Base-by-base conservation (phyloP, 2,329 filamentous ascomycete genomes). In the Coleophoma eucalyptorum region DNA sequence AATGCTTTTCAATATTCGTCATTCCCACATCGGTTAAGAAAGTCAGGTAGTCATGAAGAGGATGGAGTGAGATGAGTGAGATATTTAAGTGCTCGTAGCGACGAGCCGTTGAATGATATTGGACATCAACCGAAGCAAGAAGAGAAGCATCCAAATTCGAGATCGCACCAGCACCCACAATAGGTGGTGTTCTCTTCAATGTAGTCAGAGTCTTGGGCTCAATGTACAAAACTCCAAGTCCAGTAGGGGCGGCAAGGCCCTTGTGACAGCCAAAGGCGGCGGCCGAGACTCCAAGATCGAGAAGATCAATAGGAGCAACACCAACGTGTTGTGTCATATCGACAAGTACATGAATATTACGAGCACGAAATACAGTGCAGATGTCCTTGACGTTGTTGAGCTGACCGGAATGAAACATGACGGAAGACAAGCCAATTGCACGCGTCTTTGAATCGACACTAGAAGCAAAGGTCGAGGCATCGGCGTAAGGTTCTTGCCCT, bases 241-340 rank as follows among this genome's bases (percentile, higher is more conserved):
- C 67, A 0, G 58, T 61, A 0, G 66, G 67, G 31, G 60, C 65
- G 48, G 59, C 61, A 15, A 69, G 59, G 0, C 63, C 66, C 58
- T 69, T 69, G 56, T 68, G 66, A 12, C 66, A 46, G 4, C 59
- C 61, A 38, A 68, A 68, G 0, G 65, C 64, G 1, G 58, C 65
- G 2, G 64, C 67, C 3, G 66, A 67, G 0, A 65, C 54, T 5
- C 59, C 60, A 3, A 60, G 32, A 0, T 52, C 51, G 21, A 51
- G 45, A 4, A 66, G 56, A 38, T 69, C 62, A 16, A 70, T 51
- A 2, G 47, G 46, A 0, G 59, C 51, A 18, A 71, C 65, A 1
- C 69, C 69, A 12, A 66, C 64, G 7, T 66, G 64, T 52, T 68
- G 66, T 1, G 66, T 65, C 3, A 63, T 8, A 46, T 68, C 66